These are phyloP conservation scores for Tolypocladium tropicale DNA, from an alignment of 2,329 filamentous ascomycete genomes.

Conservation along the genomic window DNA sequence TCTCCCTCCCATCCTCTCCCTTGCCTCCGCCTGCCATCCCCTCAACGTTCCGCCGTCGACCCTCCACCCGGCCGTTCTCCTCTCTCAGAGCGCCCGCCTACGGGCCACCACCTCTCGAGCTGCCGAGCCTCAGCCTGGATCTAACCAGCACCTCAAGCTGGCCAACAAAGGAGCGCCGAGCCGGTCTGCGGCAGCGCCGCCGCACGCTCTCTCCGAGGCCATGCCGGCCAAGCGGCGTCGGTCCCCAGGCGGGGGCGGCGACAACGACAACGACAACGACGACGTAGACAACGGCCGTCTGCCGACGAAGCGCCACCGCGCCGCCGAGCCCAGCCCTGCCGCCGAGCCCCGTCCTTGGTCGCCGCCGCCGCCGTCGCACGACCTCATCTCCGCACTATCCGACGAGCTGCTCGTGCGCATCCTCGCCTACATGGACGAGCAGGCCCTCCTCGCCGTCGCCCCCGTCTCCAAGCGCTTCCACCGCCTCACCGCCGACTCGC, in stretches of 20 bases:
- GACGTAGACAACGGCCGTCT: background rate
- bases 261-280: background rate
- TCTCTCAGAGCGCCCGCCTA: background rate
- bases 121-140: background rate
- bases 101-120: background rate
- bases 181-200: background rate
- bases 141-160: background rate
- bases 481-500: constrained; percentile 64
- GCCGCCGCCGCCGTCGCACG: constrained; percentile 18
- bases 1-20: background rate
- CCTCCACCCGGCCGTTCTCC: background rate
- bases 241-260: constrained; percentile 2
- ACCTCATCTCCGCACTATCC: constrained; percentile 64
- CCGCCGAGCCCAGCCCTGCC: background rate
- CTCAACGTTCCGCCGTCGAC: background rate
- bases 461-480: constrained; percentile 68
- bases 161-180: background rate
- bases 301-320: constrained; percentile 13
- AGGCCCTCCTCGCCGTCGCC: constrained; percentile 51
- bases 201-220: background rate
- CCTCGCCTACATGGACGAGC: constrained; percentile 62
- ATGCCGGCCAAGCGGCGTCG: constrained; percentile 17
- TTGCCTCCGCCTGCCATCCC: background rate
- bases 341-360: background rate
- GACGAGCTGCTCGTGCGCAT: constrained; percentile 84